Conservation (phyloP, 192 early-diverging fungal species). For the Podila verticillata region DNA sequence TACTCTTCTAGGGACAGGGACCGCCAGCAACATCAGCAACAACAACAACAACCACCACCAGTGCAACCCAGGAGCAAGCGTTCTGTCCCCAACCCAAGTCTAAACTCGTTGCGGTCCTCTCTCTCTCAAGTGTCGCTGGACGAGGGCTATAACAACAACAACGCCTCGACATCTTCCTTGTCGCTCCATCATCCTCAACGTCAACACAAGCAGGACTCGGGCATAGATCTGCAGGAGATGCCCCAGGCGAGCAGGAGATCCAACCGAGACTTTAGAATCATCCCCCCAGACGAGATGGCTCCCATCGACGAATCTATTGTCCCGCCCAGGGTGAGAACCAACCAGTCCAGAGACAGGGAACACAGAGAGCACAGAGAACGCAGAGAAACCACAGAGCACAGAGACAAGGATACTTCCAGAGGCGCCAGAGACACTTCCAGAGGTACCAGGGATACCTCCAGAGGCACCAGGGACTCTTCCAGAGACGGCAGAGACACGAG, state of each 20-base stretch:
- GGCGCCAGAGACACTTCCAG: background rate
- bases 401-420: background rate
- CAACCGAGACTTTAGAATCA: conserved; percentile 5
- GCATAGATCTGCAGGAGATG: background rate
- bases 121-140: conserved; percentile 16
- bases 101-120: conserved; percentile 19
- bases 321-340: conserved; percentile 9
- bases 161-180: conserved; percentile 16
- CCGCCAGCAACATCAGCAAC: background rate
- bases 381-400: background rate
- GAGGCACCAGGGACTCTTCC: background rate
- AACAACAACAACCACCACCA: background rate
- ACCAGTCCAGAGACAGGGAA: no score
- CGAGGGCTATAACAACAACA: conserved; percentile 14
- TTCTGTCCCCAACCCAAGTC: conserved; percentile 5
- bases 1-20: conserved; percentile 1
- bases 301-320: background rate
- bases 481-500: background rate
- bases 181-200: conserved; percentile 15
- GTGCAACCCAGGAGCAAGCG: conserved; percentile 4
- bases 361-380: no score
- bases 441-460: background rate
- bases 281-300: conserved; percentile 3
- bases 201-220: conserved; percentile 5
- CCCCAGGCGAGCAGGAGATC: background rate